These are phyloP conservation scores for Rhodotorula sp. DNA, from an alignment of 1,284 basidiomycete genomes.

Conservation along the genomic window DNA sequence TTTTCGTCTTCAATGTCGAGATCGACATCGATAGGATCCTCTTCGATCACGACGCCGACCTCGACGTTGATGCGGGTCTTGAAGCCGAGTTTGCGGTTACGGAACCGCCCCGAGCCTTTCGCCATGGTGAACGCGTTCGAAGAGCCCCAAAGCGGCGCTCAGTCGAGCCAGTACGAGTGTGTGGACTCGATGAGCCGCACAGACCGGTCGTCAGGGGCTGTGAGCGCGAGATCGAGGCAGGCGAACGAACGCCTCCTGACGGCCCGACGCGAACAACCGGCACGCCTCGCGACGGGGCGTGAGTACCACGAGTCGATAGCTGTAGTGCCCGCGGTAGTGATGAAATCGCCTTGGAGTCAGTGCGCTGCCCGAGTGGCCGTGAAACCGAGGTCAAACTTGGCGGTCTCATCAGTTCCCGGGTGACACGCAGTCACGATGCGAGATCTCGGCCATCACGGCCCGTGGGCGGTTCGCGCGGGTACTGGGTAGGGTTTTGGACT, in stretches of 20 bases:
- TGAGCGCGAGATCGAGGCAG: neutral
- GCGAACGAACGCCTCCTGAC: neutral
- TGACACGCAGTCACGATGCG: too few relatives aligned
- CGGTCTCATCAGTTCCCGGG: too few relatives aligned
- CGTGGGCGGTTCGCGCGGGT: too few relatives aligned
- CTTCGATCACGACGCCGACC: slow-evolving; percentile 44
- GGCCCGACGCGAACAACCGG: neutral
- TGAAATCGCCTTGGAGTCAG: neutral
- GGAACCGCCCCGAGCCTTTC: slow-evolving; percentile 46
- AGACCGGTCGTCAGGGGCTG: neutral
- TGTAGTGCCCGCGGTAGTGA: neutral
- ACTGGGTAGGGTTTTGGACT: too few relatives aligned
- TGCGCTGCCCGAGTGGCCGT: too few relatives aligned
- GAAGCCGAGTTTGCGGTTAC: slow-evolving; percentile 49
- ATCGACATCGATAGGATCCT: slow-evolving; percentile 36
- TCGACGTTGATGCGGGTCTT: slow-evolving; percentile 46
- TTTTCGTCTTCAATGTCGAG: slow-evolving; percentile 38
- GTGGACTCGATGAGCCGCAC: neutral
- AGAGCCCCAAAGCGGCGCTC: neutral
- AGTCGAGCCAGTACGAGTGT: neutral
- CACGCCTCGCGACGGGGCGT: neutral
- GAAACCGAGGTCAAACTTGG: too few relatives aligned
- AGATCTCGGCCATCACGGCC: too few relatives aligned
- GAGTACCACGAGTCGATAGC: neutral
- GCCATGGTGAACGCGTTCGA: slow-evolving; percentile 22